Evolutionary conservation across 768 basidiomycete genomes (phyloP).

Genomic region (Lactarius pseudohatsudake): DNA sequence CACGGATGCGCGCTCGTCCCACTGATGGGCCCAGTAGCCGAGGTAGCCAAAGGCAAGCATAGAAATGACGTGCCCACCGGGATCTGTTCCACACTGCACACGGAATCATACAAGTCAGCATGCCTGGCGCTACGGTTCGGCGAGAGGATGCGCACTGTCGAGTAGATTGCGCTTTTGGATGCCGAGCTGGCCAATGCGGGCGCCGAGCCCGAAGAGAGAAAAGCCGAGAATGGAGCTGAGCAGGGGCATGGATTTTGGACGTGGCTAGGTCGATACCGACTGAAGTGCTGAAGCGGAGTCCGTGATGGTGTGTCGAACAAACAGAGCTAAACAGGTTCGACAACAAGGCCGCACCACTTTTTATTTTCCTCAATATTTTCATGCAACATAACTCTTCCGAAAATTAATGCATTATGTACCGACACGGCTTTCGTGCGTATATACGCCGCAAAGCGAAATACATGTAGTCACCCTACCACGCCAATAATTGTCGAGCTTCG

Average conservation of each 20-base stretch:
- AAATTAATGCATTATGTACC: neutral
- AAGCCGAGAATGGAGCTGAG: constrained; percentile 73
- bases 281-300: neutral
- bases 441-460: neutral
- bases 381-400: neutral
- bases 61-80: constrained; percentile 65
- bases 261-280: constrained; percentile 3
- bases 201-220: constrained; percentile 78
- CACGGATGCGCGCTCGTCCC: constrained; percentile 61
- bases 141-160: constrained; percentile 60
- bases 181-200: constrained; percentile 82
- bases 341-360: neutral
- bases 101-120: neutral
- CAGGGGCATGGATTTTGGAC: constrained; percentile 52
- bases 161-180: constrained; percentile 80
- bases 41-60: constrained; percentile 68
- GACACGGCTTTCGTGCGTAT: too few relatives aligned
- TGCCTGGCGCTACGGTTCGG: neutral
- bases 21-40: constrained; percentile 73
- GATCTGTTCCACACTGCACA: constrained; percentile 48
- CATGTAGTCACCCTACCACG: neutral
- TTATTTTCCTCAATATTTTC: neutral
- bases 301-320: neutral
- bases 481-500: neutral
- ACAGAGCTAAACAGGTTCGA: neutral